phyloP scores from a whole-genome alignment of 495 filamentous ascomycete genomes.

The Talaromyces ruber region DNA sequence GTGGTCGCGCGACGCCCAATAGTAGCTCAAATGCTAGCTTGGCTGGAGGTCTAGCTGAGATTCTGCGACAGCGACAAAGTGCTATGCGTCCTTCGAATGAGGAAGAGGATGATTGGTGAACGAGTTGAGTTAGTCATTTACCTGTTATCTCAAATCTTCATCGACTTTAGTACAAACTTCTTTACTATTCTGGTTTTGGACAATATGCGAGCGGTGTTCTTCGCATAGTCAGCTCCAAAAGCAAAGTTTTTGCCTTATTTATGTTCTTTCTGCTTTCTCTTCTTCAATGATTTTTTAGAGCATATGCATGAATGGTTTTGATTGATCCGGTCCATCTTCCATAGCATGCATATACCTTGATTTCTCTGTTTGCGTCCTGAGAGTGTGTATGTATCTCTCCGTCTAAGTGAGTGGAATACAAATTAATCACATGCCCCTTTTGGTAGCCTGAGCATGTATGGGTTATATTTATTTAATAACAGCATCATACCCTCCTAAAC shows the following conservation, averaged over 20 bases:
- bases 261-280: background rate
- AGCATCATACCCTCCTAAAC: too few species aligned
- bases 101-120: slow-evolving; percentile 64
- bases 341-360: background rate
- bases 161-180: background rate
- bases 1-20: slow-evolving; percentile 59
- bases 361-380: background rate
- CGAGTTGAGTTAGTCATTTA: slow-evolving; percentile 1
- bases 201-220: background rate
- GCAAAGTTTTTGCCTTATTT: background rate
- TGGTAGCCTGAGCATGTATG: too few species aligned
- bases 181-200: background rate
- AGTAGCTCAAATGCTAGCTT: slow-evolving; percentile 61
- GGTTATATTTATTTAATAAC: too few species aligned
- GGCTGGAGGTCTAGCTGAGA: slow-evolving; percentile 79
- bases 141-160: background rate
- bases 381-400: background rate
- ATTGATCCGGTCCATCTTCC: background rate
- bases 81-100: slow-evolving; percentile 56
- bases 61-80: slow-evolving; percentile 63
- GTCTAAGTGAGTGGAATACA: background rate
- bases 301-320: slow-evolving; percentile 6
- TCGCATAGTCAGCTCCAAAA: background rate
- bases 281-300: background rate
- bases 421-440: background rate